phyloP scores from a whole-genome alignment of 306 rosid genomes.

The Trifolium fragiferum region DNA sequence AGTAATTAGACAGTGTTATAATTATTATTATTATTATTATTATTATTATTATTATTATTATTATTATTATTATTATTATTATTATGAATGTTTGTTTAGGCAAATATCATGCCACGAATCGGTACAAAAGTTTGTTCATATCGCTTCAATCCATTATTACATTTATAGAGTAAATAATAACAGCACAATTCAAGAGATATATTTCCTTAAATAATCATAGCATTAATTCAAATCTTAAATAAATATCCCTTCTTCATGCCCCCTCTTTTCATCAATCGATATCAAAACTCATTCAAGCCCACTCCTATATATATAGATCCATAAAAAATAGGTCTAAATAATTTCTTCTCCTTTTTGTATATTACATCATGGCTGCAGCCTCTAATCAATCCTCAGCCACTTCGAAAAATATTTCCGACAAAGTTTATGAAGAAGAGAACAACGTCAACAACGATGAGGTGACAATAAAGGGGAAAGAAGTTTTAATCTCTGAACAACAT shows the following conservation, averaged over 20 bases:
- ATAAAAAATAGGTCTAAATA: background rate
- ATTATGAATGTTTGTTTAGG: slow-evolving; percentile 2
- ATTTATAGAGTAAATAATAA: background rate
- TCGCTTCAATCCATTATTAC: slow-evolving; percentile 10
- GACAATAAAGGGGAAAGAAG: background rate
- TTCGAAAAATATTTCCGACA: background rate
- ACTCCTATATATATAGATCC: background rate
- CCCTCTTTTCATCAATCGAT: background rate
- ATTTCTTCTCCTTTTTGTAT: too few relatives aligned
- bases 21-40: background rate
- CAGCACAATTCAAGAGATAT: slow-evolving; percentile 5
- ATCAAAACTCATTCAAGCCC: background rate
- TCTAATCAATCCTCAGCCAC: slow-evolving; percentile 7
- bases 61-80: background rate
- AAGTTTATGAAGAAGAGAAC: background rate
- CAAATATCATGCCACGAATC: slow-evolving; percentile 17
- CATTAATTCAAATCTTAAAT: background rate
- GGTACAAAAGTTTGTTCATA: background rate
- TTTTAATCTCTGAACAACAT: background rate
- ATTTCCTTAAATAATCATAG: slow-evolving; percentile 10
- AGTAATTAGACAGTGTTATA: slow-evolving; percentile 1
- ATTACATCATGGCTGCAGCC: background rate
- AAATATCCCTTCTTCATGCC: background rate
- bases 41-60: too few relatives aligned
- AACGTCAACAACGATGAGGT: too few relatives aligned